phyloP scores from a whole-genome alignment of 2,329 filamentous ascomycete species.

The Chaetomium strumarium region DNA sequence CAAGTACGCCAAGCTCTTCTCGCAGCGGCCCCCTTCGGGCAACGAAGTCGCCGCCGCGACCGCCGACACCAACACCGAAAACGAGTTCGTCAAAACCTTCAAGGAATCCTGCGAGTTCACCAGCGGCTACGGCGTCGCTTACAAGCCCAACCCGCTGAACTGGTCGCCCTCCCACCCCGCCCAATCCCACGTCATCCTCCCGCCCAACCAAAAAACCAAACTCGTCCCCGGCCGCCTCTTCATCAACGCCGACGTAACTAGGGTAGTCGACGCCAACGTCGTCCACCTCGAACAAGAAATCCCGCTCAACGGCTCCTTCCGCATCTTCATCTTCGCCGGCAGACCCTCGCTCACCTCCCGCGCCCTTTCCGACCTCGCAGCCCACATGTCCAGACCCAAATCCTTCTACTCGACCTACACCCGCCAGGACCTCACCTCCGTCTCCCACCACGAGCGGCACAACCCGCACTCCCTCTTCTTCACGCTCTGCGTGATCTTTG shows the following conservation, averaged over 20 bases:
- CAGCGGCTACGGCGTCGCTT: constrained; percentile 83
- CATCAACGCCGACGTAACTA: constrained; percentile 73
- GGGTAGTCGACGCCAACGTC: constrained; percentile 82
- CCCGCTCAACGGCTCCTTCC: constrained; percentile 80
- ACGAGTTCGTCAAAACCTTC: constrained; percentile 83
- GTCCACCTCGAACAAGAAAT: constrained; percentile 88
- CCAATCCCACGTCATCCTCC: constrained; percentile 61
- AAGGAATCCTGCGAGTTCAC: constrained; percentile 91
- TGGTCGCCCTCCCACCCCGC: constrained; percentile 71
- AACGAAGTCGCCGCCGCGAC: constrained; percentile 66
- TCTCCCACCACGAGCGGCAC: constrained; percentile 73
- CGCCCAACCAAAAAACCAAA: constrained; percentile 54
- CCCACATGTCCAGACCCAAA: constrained; percentile 54
- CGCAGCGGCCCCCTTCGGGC: constrained; percentile 65
- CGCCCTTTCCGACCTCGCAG: constrained; percentile 66
- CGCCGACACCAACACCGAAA: constrained; percentile 38
- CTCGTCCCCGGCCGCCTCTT: constrained; percentile 71
- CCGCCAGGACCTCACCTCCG: constrained; percentile 52
- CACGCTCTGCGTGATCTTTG: constrained; percentile 71
- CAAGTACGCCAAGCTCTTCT: constrained; percentile 86
- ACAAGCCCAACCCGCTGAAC: constrained; percentile 76
- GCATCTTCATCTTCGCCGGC: constrained; percentile 82
- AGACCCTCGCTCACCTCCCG: constrained; percentile 50
- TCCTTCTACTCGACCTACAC: constrained; percentile 69
- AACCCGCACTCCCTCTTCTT: constrained; percentile 82